Evolutionary conservation across 2,329 filamentous ascomycete genomes (phyloP), one percentile per base, ranked within the genome.

Genomic region (Rhexocercosporidium sp.): DNA sequence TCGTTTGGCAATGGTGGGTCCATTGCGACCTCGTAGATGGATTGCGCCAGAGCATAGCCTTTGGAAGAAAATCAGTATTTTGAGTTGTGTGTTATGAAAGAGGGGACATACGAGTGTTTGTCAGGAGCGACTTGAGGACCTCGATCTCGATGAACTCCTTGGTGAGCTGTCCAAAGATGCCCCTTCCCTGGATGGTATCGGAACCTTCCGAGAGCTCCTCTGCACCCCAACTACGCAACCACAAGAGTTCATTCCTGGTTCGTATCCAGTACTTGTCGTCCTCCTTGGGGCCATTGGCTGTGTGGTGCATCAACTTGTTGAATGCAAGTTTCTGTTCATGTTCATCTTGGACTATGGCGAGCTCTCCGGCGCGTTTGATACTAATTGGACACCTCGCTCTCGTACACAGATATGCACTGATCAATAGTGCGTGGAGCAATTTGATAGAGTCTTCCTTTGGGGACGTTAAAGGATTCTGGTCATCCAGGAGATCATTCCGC

Each of bases 161-260:
- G 16, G 85, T 79, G 3, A 96, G 80, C 69, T 84, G 85, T 1
- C 90, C 87, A 67, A 90, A 84, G 41, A 78, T 71, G 61, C 77
- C 77, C 11, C 87, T 80, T 25, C 89, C 86, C 44, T 80, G 66
- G 22, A 71, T 70, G 34, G 59, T 67, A 27, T 74, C 73, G 7
- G 76, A 71, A 39, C 79, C 79, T 59, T 79, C 78, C 20, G 70
- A 66, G 59, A 71, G 75, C 63, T 85, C 79, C 67, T 85, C 82
- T 27, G 83, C 82, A 39, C 89, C 89, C 92, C 92, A 94, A 73
- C 86, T 85, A 75, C 89, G 88, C 34, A 95, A 82, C 92, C 92
- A 95, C 3, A 93, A 76, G 9, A 94, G 78, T 72, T 90, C 88
- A 49, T 85, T 85, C 66, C 91, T 84, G 14, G 86, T 84, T 62